phyloP scores from a whole-genome alignment of 78 protist species.

The Protostelium mycophagum region DNA sequence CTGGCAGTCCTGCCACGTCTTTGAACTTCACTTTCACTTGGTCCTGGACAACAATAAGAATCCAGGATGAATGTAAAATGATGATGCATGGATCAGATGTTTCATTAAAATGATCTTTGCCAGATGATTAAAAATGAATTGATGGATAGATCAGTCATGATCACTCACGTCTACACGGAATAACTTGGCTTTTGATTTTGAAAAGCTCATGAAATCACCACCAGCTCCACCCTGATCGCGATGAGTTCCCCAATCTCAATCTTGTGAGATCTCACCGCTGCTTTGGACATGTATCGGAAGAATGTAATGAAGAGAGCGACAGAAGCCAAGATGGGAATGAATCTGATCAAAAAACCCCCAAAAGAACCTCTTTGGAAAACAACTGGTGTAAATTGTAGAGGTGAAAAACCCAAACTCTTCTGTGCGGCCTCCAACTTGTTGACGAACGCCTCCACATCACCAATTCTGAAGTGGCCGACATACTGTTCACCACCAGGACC shows the following conservation, averaged over 20 bases:
- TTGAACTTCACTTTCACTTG: constrained; percentile 21
- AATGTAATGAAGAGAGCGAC: neutral
- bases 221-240: neutral
- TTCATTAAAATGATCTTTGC: too few relatives aligned
- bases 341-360: neutral
- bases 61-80: too few relatives aligned
- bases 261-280: neutral
- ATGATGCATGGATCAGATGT: too few relatives aligned
- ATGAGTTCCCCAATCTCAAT: neutral
- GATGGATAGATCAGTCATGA: neutral
- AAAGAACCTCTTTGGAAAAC: neutral
- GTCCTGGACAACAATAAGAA: neutral
- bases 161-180: neutral
- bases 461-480: neutral
- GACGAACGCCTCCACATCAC: neutral
- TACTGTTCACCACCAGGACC: neutral
- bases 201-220: neutral
- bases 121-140: too few relatives aligned
- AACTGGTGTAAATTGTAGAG: neutral
- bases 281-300: neutral
- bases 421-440: neutral
- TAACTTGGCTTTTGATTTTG: neutral
- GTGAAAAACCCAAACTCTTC: neutral
- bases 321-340: neutral
- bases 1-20: constrained; percentile 86